Evolutionary conservation across 768 basidiomycete genomes (phyloP).

Genomic region (Pleurotus pulmonarius): DNA sequence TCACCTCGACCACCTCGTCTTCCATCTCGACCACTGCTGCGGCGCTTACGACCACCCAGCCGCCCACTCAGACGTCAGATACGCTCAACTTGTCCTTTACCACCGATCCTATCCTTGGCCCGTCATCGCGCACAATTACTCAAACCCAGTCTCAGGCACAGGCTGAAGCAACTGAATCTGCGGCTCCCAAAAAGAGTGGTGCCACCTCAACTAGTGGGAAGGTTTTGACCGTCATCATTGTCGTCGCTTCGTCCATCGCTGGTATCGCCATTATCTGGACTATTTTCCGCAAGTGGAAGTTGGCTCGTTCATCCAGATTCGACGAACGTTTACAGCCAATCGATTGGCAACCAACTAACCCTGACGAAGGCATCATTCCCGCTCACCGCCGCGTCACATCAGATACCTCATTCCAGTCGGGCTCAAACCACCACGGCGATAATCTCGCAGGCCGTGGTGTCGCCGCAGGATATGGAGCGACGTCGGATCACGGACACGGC

Average conservation of each 20-base stretch:
- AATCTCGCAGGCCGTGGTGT: slow-evolving; percentile 20
- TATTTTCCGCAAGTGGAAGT: slow-evolving; percentile 89
- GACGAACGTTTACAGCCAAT: slow-evolving; percentile 85
- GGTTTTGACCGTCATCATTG: slow-evolving; percentile 62
- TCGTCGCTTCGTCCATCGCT: slow-evolving; percentile 64
- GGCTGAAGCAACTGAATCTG: slow-evolving; percentile 23
- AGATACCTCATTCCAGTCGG: slow-evolving; percentile 66
- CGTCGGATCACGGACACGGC: slow-evolving; percentile 27
- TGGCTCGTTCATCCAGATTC: slow-evolving; percentile 75
- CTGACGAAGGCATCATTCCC: slow-evolving; percentile 44
- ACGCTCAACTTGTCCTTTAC: not conserved
- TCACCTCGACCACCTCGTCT: slow-evolving; percentile 7
- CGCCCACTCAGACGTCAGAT: not conserved
- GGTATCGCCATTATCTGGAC: slow-evolving; percentile 79
- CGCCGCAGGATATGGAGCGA: slow-evolving; percentile 20
- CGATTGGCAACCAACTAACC: slow-evolving; percentile 75
- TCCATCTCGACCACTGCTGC: slow-evolving; percentile 13
- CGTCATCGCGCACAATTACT: slow-evolving; percentile 14
- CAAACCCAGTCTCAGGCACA: slow-evolving; percentile 19
- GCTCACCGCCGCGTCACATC: slow-evolving; percentile 53
- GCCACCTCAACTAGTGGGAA: slow-evolving; percentile 29
- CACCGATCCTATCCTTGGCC: not conserved
- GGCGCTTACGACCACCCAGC: not conserved
- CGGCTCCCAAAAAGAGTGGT: slow-evolving; percentile 18
- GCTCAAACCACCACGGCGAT: slow-evolving; percentile 28